Conservation (phyloP, 2,329 filamentous ascomycete species). For the Colletotrichum sp. region DNA sequence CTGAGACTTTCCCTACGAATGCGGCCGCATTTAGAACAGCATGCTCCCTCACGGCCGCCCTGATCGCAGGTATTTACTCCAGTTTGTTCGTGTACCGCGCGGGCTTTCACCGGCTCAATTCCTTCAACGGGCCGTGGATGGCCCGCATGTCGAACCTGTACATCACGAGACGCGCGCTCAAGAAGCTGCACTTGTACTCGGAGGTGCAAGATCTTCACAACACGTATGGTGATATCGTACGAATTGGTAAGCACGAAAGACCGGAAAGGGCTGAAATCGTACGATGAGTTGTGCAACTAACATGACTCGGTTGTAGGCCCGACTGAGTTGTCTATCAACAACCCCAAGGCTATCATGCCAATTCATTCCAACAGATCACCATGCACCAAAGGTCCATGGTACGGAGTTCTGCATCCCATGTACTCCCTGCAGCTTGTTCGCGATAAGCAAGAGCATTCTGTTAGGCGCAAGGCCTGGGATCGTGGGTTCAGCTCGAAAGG, state of each 20-base stretch:
- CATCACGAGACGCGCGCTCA: constrained; percentile 24
- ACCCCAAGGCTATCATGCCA: constrained; percentile 29
- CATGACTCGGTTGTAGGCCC: constrained; percentile 26
- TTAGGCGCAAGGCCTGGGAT: constrained; percentile 38
- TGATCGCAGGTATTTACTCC: constrained; percentile 16
- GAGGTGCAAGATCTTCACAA: constrained; percentile 31
- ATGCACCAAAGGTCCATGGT: constrained; percentile 37
- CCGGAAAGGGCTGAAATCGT: neutral
- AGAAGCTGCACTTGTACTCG: constrained; percentile 26
- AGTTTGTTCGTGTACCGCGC: constrained; percentile 27
- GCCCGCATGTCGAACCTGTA: constrained; percentile 28
- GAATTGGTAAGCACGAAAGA: constrained; percentile 24
- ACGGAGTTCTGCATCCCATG: constrained; percentile 32
- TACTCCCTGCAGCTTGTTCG: constrained; percentile 34
- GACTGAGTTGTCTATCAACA: constrained; percentile 34
- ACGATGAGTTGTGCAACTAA: neutral
- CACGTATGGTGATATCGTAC: constrained; percentile 34
- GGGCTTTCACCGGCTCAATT: constrained; percentile 29
- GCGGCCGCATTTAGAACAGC: neutral
- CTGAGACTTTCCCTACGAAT: neutral
- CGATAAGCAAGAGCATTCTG: constrained; percentile 32
- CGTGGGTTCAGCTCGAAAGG: constrained; percentile 33
- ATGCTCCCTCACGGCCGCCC: neutral
- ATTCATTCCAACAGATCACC: constrained; percentile 33
- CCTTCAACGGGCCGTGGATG: constrained; percentile 30